Evolutionary conservation across 2,329 filamentous ascomycete species (phyloP).

Genomic region (Beauveria bassiana): DNA sequence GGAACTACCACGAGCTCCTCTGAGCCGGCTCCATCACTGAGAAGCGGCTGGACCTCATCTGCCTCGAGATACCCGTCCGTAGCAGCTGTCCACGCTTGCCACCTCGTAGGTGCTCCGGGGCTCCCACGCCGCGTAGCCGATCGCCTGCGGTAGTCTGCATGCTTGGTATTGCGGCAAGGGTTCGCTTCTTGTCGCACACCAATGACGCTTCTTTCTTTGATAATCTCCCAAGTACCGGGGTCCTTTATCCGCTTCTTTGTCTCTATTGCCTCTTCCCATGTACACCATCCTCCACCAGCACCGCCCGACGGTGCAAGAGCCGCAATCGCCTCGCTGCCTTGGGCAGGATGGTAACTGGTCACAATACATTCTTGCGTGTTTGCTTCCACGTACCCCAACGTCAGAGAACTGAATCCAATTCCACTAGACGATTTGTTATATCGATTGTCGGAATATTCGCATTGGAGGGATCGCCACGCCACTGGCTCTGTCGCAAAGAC

Average conservation of each 20-base stretch:
- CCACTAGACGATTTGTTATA: background rate
- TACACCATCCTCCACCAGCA: conserved; percentile 36
- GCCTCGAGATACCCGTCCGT: conserved; percentile 35
- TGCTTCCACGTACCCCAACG: conserved; percentile 53
- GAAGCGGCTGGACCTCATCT: conserved; percentile 39
- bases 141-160: conserved; percentile 9
- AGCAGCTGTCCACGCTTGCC: conserved; percentile 49
- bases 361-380: conserved; percentile 56
- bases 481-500: conserved; percentile 53
- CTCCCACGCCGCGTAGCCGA: conserved; percentile 13
- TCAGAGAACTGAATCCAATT: conserved; percentile 52
- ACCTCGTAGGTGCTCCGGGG: conserved; percentile 19
- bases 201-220: conserved; percentile 52
- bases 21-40: conserved; percentile 31
- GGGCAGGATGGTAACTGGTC: conserved; percentile 51
- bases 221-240: conserved; percentile 57
- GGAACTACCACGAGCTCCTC: conserved; percentile 54
- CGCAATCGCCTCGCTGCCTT: conserved; percentile 49
- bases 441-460: conserved; percentile 40
- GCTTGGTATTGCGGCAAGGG: background rate
- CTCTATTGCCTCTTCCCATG: conserved; percentile 45
- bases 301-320: conserved; percentile 31
- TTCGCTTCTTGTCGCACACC: conserved; percentile 47
- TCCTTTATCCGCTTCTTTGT: conserved; percentile 47
- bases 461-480: conserved; percentile 50